Evolutionary conservation across 2,329 filamentous ascomycete genomes (phyloP).

Genomic region (Sphaceloma murrayae): DNA sequence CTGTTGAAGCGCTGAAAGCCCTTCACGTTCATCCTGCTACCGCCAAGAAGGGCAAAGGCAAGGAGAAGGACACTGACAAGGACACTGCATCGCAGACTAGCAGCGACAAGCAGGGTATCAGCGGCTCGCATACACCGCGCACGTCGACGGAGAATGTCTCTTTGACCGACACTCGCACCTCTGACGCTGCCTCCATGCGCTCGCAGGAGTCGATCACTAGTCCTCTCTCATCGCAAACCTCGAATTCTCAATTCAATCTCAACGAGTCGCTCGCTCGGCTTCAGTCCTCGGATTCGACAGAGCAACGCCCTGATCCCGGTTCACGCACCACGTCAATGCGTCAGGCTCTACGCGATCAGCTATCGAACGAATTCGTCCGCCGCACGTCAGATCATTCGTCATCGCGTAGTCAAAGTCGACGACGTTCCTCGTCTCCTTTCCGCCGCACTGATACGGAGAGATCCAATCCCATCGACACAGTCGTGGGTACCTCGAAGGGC

Average conservation of each 20-base stretch:
- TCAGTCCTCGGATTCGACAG: slow-evolving; percentile 2
- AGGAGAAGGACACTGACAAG: slow-evolving; percentile 2
- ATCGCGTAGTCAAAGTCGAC: not conserved
- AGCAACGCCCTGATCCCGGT: not conserved
- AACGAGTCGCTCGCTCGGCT: slow-evolving; percentile 20
- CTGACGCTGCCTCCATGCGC: not conserved
- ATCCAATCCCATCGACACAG: slow-evolving; percentile 20
- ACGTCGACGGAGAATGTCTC: slow-evolving; percentile 6
- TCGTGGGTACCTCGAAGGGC: slow-evolving; percentile 28
- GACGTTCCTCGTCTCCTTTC: slow-evolving; percentile 4
- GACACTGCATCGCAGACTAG: not conserved
- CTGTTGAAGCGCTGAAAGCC: slow-evolving; percentile 42
- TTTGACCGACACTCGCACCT: not conserved
- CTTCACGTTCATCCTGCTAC: slow-evolving; percentile 31
- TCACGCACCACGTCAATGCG: slow-evolving; percentile 16
- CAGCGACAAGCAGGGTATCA: not conserved
- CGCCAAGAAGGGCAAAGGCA: slow-evolving; percentile 16
- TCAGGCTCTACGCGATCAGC: slow-evolving; percentile 16
- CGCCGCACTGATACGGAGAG: slow-evolving; percentile 16
- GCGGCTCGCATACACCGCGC: not conserved
- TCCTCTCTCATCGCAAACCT: slow-evolving; percentile 3
- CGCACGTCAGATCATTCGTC: slow-evolving; percentile 4
- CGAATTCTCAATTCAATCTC: slow-evolving; percentile 18
- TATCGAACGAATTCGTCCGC: slow-evolving; percentile 10
- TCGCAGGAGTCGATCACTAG: slow-evolving; percentile 1